Evolutionary conservation across 2,329 filamentous ascomycete species (phyloP), one percentile per base, ranked within the genome.

Genomic region (Fonsecaea erecta): DNA sequence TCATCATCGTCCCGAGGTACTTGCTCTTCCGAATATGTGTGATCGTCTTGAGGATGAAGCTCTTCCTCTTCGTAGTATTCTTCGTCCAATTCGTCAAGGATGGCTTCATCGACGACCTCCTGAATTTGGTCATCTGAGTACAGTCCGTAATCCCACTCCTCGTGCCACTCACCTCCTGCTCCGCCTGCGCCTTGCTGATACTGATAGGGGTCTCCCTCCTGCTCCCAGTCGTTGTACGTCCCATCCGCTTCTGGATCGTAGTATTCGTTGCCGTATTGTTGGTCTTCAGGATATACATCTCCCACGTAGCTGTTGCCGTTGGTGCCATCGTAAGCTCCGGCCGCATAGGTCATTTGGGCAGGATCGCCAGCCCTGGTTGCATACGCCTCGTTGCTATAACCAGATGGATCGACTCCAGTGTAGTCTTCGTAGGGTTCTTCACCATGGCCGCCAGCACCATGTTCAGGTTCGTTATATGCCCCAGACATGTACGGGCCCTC

Each of bases 401-500:
- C 3, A 0, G 43, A 21, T 2, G 43, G 43, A 14, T 48, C 21
- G 1, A 12, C 7, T 2, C 9, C 43, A 48, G 18, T 24, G 43
- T 48, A 48, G 9, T 48, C 43, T 2, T 4, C n/a, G 21, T 48
- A 48, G 8, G 18, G 18, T 3, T 24, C 43, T 37, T n/a, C 51
- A 18, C 51, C 14, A 35, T 46, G 51, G n/a, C 24, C 2, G n/a
- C 34, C 55, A 21, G 9, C 26, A 11, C 55, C 55, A 7, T 59
- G 18, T 8, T 59, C 37, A 26, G 28, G 43, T n/a, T 60, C 46
- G 34, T 60, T 34, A 28, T 51, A 52, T 37, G 57, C 57, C 18
- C 57, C 57, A 35, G 57, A 60, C 57, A 60, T 60, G 18, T 60
- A 60, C n/a, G 32, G 28, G 11, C 34, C 57, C 12, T 46, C 46